phyloP scores from a whole-genome alignment of 345 rosid genomes.

The Noccaea bulbosa region DNA sequence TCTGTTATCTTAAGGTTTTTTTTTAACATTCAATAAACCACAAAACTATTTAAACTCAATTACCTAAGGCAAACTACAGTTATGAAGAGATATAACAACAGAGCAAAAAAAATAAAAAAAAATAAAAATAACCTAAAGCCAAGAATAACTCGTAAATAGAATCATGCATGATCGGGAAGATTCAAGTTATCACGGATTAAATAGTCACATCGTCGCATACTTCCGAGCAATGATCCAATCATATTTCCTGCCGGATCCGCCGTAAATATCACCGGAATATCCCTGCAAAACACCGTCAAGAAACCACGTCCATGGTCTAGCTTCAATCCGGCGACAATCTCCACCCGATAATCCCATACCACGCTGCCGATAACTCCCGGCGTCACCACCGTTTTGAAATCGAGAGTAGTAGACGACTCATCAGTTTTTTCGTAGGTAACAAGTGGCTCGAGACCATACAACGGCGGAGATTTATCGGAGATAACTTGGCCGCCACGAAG shows the following conservation, averaged over 20 bases:
- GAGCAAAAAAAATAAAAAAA: background rate
- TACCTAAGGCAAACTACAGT: too few species aligned
- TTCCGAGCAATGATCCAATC: slow-evolving; percentile 23
- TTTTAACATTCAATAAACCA: too few species aligned
- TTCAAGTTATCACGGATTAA: background rate
- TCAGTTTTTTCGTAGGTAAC: background rate
- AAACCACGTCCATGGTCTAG: background rate
- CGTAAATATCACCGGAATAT: slow-evolving; percentile 26
- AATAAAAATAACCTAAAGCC: background rate
- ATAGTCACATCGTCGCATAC: slow-evolving; percentile 27
- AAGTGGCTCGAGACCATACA: background rate
- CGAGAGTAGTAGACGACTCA: background rate
- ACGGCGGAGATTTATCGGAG: background rate
- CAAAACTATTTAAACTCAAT: too few species aligned
- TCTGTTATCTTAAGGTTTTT: too few species aligned
- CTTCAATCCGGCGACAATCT: background rate
- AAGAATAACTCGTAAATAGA: background rate
- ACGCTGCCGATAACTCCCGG: slow-evolving; percentile 9
- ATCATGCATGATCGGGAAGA: background rate
- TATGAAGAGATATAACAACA: too few species aligned
- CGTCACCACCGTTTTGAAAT: slow-evolving; percentile 9
- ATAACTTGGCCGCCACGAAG: slow-evolving; percentile 27
- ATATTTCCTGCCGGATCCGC: slow-evolving; percentile 8
- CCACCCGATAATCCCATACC: slow-evolving; percentile 28
- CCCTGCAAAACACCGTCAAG: slow-evolving; percentile 7